phyloP scores from a whole-genome alignment of 1,139 yeast species.

The Saccharomyces hybrid region DNA sequence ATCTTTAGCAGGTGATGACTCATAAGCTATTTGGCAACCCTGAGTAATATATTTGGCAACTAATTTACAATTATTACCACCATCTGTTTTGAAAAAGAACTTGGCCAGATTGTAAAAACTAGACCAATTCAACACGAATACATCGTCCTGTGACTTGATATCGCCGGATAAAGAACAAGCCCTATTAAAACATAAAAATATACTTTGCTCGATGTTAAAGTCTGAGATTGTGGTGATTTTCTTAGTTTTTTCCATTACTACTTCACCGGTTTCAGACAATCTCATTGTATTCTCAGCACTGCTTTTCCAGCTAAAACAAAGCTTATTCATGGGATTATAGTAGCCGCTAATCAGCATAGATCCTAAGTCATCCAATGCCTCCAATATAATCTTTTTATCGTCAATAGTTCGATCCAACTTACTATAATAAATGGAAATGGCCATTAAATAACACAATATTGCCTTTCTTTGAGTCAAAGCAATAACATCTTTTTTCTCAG shows the following conservation, averaged over 20 bases:
- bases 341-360: slow-evolving; percentile 24
- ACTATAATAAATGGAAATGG: slow-evolving; percentile 34
- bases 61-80: slow-evolving; percentile 21
- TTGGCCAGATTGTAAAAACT: slow-evolving; percentile 54
- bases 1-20: slow-evolving; percentile 42
- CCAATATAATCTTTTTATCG: slow-evolving; percentile 27
- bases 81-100: slow-evolving; percentile 44
- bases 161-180: slow-evolving; percentile 38
- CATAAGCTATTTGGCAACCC: slow-evolving; percentile 40
- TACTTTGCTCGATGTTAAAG: slow-evolving; percentile 25
- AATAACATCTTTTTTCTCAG: slow-evolving; percentile 54
- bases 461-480: slow-evolving; percentile 66
- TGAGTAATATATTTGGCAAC: slow-evolving; percentile 38
- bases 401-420: slow-evolving; percentile 6
- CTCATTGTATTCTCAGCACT: slow-evolving; percentile 16
- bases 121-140: slow-evolving; percentile 46
- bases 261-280: slow-evolving; percentile 22
- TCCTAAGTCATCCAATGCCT: slow-evolving; percentile 27
- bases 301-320: slow-evolving; percentile 25
- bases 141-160: slow-evolving; percentile 1
- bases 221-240: slow-evolving; percentile 17
- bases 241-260: slow-evolving; percentile 26
- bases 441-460: slow-evolving; percentile 68
- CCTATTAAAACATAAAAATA: slow-evolving; percentile 35
- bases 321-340: slow-evolving; percentile 54